Conservation (phyloP, 2,329 filamentous ascomycete genomes). For the Nemania sp. region DNA sequence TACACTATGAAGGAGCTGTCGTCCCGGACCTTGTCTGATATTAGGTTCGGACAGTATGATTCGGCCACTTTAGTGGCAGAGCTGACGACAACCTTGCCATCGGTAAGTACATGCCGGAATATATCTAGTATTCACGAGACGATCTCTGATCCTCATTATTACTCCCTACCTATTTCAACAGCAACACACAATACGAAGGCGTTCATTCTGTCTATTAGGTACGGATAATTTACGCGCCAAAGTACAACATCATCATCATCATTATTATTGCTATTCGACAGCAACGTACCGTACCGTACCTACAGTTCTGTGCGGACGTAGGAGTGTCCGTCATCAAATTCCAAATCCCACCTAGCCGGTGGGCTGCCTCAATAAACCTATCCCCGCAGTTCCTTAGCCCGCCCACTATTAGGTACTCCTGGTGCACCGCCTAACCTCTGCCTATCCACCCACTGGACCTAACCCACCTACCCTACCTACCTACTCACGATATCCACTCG, state of each 20-base stretch:
- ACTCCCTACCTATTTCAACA: too few relatives aligned
- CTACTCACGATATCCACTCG: slow-evolving; percentile 25
- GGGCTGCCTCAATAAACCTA: slow-evolving; percentile 22
- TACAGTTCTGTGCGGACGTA: background rate
- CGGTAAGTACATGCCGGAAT: background rate
- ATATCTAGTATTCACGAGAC: slow-evolving; percentile 5
- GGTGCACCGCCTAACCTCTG: too few relatives aligned
- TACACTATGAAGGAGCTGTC: slow-evolving; percentile 4
- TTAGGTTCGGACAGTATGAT: slow-evolving; percentile 8
- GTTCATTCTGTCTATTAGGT: background rate
- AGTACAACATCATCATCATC: too few relatives aligned
- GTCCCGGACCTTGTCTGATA: background rate
- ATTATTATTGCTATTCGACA: too few relatives aligned
- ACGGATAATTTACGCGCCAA: too few relatives aligned
- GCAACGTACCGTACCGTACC: too few relatives aligned
- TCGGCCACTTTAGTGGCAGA: slow-evolving; percentile 38
- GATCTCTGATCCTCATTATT: background rate
- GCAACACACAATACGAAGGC: too few relatives aligned
- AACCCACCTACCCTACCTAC: background rate
- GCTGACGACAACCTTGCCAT: slow-evolving; percentile 44
- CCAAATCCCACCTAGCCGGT: slow-evolving; percentile 7
- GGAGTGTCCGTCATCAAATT: background rate
- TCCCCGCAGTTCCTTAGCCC: slow-evolving; percentile 27
- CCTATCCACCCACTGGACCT: background rate
- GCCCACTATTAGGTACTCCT: too few relatives aligned